A percentile compares a stretch with the other conserved stretches of the same genome.
These are phyloP conservation scores for Erythrobasidium yunnanense DNA, from an alignment of 768 basidiomycete species.

Conservation along the genomic window DNA sequence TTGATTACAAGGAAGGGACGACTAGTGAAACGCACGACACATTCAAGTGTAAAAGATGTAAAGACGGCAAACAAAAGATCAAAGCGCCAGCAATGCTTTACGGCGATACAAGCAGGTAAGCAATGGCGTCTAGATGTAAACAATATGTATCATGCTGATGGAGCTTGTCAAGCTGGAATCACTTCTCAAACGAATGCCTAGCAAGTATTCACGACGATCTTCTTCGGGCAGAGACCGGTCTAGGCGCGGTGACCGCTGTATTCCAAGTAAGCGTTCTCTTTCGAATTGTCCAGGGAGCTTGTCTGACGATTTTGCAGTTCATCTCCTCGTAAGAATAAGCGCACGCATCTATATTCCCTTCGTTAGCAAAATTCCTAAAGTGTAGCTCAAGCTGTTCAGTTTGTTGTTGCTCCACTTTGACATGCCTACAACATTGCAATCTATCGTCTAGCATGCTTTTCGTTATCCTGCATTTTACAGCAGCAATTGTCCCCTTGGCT, in stretches of 20 bases:
- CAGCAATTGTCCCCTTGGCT: slow-evolving; percentile 26
- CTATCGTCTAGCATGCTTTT: background rate
- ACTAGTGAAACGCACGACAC: slow-evolving; percentile 92
- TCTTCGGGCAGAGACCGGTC: slow-evolving; percentile 72
- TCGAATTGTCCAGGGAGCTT: background rate
- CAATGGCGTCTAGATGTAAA: slow-evolving; percentile 34
- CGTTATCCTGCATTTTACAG: too few relatives aligned
- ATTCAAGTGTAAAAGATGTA: slow-evolving; percentile 89
- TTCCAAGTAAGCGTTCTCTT: slow-evolving; percentile 53
- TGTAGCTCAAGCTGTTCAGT: background rate
- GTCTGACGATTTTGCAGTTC: slow-evolving; percentile 12
- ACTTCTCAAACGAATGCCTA: slow-evolving; percentile 79
- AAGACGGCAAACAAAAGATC: slow-evolving; percentile 67
- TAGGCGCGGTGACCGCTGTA: slow-evolving; percentile 78
- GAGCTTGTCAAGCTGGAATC: slow-evolving; percentile 64
- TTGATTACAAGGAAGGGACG: slow-evolving; percentile 50
- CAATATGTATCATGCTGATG: slow-evolving; percentile 9
- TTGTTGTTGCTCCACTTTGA: background rate
- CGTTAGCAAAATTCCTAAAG: background rate
- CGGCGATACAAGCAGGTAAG: slow-evolving; percentile 94
- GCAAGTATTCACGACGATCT: slow-evolving; percentile 90
- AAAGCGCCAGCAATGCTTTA: slow-evolving; percentile 81
- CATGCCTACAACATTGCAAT: background rate
- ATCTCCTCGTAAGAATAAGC: slow-evolving; percentile 2
- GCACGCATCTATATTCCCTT: background rate